Base-by-base conservation (phyloP, 2,329 filamentous ascomycete species). In the Emmonsiellopsis sp. region DNA sequence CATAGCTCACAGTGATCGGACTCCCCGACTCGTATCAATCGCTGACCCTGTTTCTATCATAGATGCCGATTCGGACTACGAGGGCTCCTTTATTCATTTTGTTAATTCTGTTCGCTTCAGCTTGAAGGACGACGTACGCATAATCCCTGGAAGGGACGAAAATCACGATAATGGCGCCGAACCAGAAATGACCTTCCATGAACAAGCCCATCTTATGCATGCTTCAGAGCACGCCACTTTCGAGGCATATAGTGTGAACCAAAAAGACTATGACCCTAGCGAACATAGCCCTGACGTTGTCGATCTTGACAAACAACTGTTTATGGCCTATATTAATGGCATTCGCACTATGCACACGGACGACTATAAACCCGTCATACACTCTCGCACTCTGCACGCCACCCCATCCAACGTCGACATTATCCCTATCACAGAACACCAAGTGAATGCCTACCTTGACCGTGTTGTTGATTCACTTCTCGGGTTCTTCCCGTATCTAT, bases 261-360 rank as follows among this genome's bases (percentile, higher is more conserved):
- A 53, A 13, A 55, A 60, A 30, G 35, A 56, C 9, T 57, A 48
- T 7, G 54, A 61, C 5, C 52, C 59, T 9, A 53, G 50, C 13
- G 56, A 63, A 8, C 58, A 61, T 41, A 45, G 48, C n/a, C 49
- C 59, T 31, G 71, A 73, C 52, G 61, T 64, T 34, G 54, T 73
- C 15, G 69, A 72, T 30, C 57, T 72, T 20, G 71, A 73, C 53
- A 67, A 66, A 42, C 62, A 64, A 31, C 59, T 72, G 5, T 71
- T 73, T 50, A 58, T 66, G 26, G 71, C 70, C 9, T 72, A 70
- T 57, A 69, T 73, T 59, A 73, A 73, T 48, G 70, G 70, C 13
- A 68, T 73, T n/a, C 66, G 67, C 35, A 70, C 66, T 2, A 64
- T 70, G 37, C 56, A 62, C 13, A 61, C 65, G 31, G 57, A 60